Evolutionary conservation across 2,329 filamentous ascomycete genomes (phyloP).

Genomic region (Laburnicola sp.): DNA sequence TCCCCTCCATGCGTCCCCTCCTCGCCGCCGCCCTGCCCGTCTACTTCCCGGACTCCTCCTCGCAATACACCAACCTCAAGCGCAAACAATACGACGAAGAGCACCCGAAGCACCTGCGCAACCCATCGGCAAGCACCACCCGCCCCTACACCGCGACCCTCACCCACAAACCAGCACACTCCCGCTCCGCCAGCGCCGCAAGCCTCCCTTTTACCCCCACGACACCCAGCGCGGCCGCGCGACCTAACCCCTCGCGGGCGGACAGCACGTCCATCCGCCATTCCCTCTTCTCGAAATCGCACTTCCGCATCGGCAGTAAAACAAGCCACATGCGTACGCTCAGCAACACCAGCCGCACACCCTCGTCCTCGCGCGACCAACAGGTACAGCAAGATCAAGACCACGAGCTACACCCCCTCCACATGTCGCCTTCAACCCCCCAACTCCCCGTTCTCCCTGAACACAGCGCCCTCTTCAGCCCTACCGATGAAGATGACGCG

Average conservation of each 20-base stretch:
- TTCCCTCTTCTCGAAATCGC: background rate
- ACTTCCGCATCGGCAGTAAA: background rate
- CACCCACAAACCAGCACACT: slow-evolving; percentile 13
- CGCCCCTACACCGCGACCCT: slow-evolving; percentile 13
- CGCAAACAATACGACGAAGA: slow-evolving; percentile 27
- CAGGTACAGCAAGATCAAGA: background rate
- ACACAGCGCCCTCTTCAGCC: slow-evolving; percentile 13
- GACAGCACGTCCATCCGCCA: too few relatives aligned
- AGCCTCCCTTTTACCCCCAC: background rate
- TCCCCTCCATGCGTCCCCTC: slow-evolving; percentile 42
- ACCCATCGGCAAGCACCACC: slow-evolving; percentile 13
- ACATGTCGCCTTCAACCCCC: slow-evolving; percentile 26
- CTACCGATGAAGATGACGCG: too few relatives aligned
- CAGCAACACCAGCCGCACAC: background rate
- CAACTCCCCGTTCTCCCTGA: slow-evolving; percentile 19
- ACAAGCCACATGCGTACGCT: background rate
- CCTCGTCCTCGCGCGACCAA: too few relatives aligned
- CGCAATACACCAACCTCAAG: slow-evolving; percentile 18
- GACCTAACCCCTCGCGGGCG: too few relatives aligned
- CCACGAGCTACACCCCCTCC: too few relatives aligned
- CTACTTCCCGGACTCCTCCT: slow-evolving; percentile 31
- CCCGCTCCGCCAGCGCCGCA: slow-evolving; percentile 10
- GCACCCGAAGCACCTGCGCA: slow-evolving; percentile 20
- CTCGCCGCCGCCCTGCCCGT: slow-evolving; percentile 45
- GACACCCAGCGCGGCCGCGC: too few relatives aligned